phyloP scores from a whole-genome alignment of 2,329 filamentous ascomycete genomes.

The Penicillium olsonii region DNA sequence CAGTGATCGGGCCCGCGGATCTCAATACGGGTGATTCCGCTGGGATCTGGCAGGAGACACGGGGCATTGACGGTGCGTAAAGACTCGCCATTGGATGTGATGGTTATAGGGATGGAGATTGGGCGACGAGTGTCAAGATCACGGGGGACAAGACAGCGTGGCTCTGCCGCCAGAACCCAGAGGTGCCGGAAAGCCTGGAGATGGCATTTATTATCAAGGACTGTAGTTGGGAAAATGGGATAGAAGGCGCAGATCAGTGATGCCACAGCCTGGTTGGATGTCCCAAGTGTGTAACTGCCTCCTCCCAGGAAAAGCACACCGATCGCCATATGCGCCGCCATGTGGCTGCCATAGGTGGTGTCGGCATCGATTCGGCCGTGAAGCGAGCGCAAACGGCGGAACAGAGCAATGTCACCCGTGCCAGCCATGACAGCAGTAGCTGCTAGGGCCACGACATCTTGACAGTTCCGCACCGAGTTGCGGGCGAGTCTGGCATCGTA shows the following conservation, averaged over 20 bases:
- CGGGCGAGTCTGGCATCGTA: slow-evolving; percentile 86
- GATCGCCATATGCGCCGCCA: slow-evolving; percentile 89
- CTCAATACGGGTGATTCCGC: slow-evolving; percentile 40
- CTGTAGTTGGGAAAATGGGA: slow-evolving; percentile 82
- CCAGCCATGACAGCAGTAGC: slow-evolving; percentile 92
- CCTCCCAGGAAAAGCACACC: slow-evolving; percentile 89
- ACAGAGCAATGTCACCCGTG: slow-evolving; percentile 82
- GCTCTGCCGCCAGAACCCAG: slow-evolving; percentile 91
- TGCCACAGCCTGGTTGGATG: slow-evolving; percentile 82
- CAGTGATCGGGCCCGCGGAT: slow-evolving; percentile 65
- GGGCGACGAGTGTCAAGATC: slow-evolving; percentile 83
- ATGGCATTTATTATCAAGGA: slow-evolving; percentile 92
- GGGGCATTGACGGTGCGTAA: slow-evolving; percentile 50
- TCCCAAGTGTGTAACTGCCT: slow-evolving; percentile 88
- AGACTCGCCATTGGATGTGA: slow-evolving; percentile 57
- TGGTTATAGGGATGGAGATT: slow-evolving; percentile 69
- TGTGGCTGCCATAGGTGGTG: slow-evolving; percentile 88
- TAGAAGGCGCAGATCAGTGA: slow-evolving; percentile 90
- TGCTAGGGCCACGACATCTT: slow-evolving; percentile 81
- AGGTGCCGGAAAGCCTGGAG: slow-evolving; percentile 95
- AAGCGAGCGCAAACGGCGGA: slow-evolving; percentile 80
- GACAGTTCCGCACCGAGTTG: slow-evolving; percentile 84
- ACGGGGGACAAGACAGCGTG: slow-evolving; percentile 82
- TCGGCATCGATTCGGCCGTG: slow-evolving; percentile 84
- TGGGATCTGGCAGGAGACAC: slow-evolving; percentile 55